phyloP scores from a whole-genome alignment of 2,329 filamentous ascomycete species.

The Bipolaris sorokiniana region DNA sequence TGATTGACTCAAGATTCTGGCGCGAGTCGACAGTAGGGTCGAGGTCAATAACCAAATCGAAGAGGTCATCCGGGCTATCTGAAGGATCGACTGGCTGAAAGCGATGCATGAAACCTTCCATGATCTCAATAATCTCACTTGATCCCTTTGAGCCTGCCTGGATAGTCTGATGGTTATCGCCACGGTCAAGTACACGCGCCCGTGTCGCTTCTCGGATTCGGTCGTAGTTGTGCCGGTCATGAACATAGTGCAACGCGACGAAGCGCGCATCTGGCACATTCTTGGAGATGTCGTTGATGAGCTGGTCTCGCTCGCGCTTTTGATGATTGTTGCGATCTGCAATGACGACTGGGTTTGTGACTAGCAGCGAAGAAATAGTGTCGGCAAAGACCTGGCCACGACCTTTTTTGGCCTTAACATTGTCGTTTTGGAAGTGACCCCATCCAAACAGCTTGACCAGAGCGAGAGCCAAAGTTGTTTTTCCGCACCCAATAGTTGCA shows the following conservation, averaged over 20 bases:
- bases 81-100: slow-evolving; percentile 79
- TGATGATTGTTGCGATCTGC: slow-evolving; percentile 96
- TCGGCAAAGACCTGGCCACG: slow-evolving; percentile 80
- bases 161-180: slow-evolving; percentile 98
- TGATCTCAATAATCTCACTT: slow-evolving; percentile 82
- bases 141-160: slow-evolving; percentile 76
- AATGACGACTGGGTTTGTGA: slow-evolving; percentile 73
- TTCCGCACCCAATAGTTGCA: slow-evolving; percentile 93
- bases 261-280: slow-evolving; percentile 69
- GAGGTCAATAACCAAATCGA: slow-evolving; percentile 84
- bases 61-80: slow-evolving; percentile 75
- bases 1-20: slow-evolving; percentile 80
- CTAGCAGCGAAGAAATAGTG: slow-evolving; percentile 69
- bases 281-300: slow-evolving; percentile 77
- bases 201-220: slow-evolving; percentile 76
- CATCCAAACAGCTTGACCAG: slow-evolving; percentile 83
- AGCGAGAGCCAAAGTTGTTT: slow-evolving; percentile 88
- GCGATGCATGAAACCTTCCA: slow-evolving; percentile 89
- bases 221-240: slow-evolving; percentile 70
- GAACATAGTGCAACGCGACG: slow-evolving; percentile 87
- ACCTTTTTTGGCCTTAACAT: slow-evolving; percentile 77
- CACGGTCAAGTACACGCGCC: slow-evolving; percentile 79
- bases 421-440: slow-evolving; percentile 96
- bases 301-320: slow-evolving; percentile 82
- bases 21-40: slow-evolving; percentile 79